phyloP scores from a whole-genome alignment of 345 rosid species.

The Citrus maxima region DNA sequence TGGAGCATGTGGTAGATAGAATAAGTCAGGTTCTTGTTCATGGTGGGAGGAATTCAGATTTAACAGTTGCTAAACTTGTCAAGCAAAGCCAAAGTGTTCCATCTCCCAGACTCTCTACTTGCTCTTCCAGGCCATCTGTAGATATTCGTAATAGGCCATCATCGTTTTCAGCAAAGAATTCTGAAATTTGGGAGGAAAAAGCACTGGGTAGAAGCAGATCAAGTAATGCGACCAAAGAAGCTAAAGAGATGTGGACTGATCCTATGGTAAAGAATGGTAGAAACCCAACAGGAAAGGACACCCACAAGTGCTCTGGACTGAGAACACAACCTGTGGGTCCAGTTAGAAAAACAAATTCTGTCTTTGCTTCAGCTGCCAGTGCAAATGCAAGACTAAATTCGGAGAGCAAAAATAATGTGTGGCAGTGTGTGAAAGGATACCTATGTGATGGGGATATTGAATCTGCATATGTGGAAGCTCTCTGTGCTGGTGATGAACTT shows the following conservation, averaged over 20 bases:
- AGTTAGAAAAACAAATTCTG: slow-evolving; percentile 35
- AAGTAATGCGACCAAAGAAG: slow-evolving; percentile 39
- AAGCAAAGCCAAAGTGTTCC: slow-evolving; percentile 49
- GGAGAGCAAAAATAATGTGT: slow-evolving; percentile 35
- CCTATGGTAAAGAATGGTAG: slow-evolving; percentile 31
- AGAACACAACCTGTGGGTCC: slow-evolving; percentile 33
- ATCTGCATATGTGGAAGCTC: slow-evolving; percentile 79
- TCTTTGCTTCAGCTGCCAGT: slow-evolving; percentile 29
- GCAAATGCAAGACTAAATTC: slow-evolving; percentile 33
- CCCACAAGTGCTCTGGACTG: slow-evolving; percentile 39
- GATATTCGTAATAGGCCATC: slow-evolving; percentile 51
- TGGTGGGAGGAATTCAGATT: slow-evolving; percentile 37
- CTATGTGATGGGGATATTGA: slow-evolving; percentile 67
- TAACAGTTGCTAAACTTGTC: slow-evolving; percentile 36
- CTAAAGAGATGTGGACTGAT: slow-evolving; percentile 39
- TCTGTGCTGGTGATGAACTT: slow-evolving; percentile 61
- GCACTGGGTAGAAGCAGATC: slow-evolving; percentile 43
- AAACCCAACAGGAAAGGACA: slow-evolving; percentile 40
- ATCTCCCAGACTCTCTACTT: slow-evolving; percentile 64
- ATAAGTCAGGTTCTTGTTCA: slow-evolving; percentile 41
- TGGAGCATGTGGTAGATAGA: slow-evolving; percentile 69
- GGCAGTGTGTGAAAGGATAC: slow-evolving; percentile 57
- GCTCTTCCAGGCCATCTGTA: slow-evolving; percentile 64
- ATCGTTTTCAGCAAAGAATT: slow-evolving; percentile 39
- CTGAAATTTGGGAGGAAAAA: slow-evolving; percentile 54